phyloP scores from a whole-genome alignment of 495 filamentous ascomycete species.

The Evansstolkia leycettana region DNA sequence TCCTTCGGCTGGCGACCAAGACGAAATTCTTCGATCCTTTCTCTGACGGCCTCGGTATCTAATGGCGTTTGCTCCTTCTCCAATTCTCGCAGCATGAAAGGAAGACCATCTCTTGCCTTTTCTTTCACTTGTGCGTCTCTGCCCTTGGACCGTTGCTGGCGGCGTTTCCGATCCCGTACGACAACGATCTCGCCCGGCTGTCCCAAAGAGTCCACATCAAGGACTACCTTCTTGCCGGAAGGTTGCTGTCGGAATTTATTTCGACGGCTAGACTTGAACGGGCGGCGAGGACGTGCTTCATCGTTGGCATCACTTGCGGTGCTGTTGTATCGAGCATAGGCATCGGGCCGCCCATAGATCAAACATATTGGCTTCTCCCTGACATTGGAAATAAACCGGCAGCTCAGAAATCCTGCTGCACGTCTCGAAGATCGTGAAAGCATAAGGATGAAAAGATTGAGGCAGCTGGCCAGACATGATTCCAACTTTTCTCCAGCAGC shows the following conservation, averaged over 20 bases:
- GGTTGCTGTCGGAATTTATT: background rate
- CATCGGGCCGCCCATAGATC: slow-evolving; percentile 5
- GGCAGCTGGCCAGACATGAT: slow-evolving; percentile 4
- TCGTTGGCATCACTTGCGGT: slow-evolving; percentile 4
- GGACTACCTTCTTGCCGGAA: slow-evolving; percentile 2
- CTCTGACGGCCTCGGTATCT: slow-evolving; percentile 2
- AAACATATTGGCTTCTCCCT: slow-evolving; percentile 1
- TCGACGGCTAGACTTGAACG: background rate
- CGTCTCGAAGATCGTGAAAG: slow-evolving; percentile 11
- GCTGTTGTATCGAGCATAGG: slow-evolving; percentile 11
- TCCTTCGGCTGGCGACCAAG: slow-evolving; percentile 6
- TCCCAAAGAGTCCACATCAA: slow-evolving; percentile 26
- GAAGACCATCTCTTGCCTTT: slow-evolving; percentile 5
- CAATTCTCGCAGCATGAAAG: slow-evolving; percentile 19
- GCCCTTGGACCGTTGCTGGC: slow-evolving; percentile 3
- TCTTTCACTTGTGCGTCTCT: slow-evolving; percentile 3
- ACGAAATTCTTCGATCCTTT: slow-evolving; percentile 17
- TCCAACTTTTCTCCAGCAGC: too few relatives aligned
- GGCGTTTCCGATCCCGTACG: slow-evolving; percentile 11
- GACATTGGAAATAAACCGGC: slow-evolving; percentile 3
- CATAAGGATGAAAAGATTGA: slow-evolving; percentile 12
- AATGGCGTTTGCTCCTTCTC: slow-evolving; percentile 9
- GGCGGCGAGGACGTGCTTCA: background rate
- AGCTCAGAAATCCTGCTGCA: slow-evolving; percentile 7
- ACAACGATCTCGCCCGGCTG: slow-evolving; percentile 31